Percentiles rank a stretch among this genome's conserved stretches.
Evolutionary conservation across 2,329 filamentous ascomycete species (phyloP).

Genomic region (Sporothrix dimorphospora): DNA sequence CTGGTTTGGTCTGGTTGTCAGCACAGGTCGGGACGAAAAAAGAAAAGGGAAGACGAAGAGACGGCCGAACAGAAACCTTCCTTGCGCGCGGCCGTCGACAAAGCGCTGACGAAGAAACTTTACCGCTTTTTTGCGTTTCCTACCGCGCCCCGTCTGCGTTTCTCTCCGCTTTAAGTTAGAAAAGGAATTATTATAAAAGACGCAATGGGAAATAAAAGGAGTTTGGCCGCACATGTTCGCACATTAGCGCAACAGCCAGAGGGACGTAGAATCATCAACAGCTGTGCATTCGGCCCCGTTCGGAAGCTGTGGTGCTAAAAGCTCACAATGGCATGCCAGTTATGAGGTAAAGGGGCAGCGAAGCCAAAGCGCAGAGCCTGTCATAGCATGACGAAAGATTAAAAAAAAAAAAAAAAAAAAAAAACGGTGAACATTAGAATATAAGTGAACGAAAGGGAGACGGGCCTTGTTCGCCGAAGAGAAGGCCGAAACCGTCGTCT

Average conservation of each 20-base stretch:
- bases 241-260: neutral
- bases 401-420: neutral
- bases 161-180: neutral
- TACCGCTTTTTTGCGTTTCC: conserved; percentile 23
- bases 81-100: neutral
- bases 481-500: neutral
- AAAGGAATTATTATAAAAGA: neutral
- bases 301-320: neutral
- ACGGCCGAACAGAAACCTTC: neutral
- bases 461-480: neutral
- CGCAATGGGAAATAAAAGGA: neutral
- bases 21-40: neutral
- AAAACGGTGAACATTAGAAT: neutral
- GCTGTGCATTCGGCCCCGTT: conserved; percentile 19
- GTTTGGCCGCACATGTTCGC: neutral
- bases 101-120: conserved; percentile 18
- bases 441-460: neutral
- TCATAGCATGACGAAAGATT: neutral
- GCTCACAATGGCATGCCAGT: neutral
- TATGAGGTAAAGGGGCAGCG: neutral
- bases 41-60: neutral
- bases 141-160: neutral
- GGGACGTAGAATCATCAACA: neutral
- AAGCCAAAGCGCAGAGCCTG: neutral
- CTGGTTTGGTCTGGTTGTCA: conserved; percentile 6